Evolutionary conservation across 352 stramenopile genomes (phyloP).

Genomic region (Phytophthora citricola): DNA sequence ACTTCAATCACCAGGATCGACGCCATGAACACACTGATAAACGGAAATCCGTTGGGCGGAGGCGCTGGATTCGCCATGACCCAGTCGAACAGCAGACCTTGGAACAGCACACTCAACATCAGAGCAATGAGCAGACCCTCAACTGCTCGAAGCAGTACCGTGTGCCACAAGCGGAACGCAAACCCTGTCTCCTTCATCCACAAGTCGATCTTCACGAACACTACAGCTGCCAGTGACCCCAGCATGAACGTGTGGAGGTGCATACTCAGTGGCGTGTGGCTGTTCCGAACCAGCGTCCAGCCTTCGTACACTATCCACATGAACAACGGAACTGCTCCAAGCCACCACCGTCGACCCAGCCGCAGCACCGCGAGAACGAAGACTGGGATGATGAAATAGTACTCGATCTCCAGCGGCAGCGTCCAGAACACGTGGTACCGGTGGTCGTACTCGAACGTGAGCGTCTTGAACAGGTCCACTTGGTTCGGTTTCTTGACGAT

Average conservation of each 20-base stretch:
- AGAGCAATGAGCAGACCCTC: constrained; percentile 29
- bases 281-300: constrained; percentile 26
- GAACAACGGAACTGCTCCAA: constrained; percentile 30
- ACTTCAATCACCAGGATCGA: constrained; percentile 47
- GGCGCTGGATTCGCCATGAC: constrained; percentile 33
- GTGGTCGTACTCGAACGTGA: constrained; percentile 41
- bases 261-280: constrained; percentile 31
- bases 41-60: constrained; percentile 24
- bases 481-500: constrained; percentile 23
- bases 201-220: constrained; percentile 36
- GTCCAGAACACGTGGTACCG: constrained; percentile 62
- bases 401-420: constrained; percentile 51
- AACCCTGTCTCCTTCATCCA: constrained; percentile 31
- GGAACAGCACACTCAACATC: constrained; percentile 40
- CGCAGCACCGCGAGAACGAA: constrained; percentile 36
- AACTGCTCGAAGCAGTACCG: constrained; percentile 17
- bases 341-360: constrained; percentile 37
- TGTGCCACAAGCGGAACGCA: constrained; percentile 26
- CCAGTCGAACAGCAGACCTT: constrained; percentile 46
- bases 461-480: constrained; percentile 42
- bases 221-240: constrained; percentile 41
- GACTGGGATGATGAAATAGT: constrained; percentile 51
- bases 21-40: constrained; percentile 36
- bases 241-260: constrained; percentile 44
- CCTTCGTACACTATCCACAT: constrained; percentile 33